These are phyloP conservation scores for Candida jianshihensis DNA, from an alignment of 805 yeast species.

Conservation along the genomic window DNA sequence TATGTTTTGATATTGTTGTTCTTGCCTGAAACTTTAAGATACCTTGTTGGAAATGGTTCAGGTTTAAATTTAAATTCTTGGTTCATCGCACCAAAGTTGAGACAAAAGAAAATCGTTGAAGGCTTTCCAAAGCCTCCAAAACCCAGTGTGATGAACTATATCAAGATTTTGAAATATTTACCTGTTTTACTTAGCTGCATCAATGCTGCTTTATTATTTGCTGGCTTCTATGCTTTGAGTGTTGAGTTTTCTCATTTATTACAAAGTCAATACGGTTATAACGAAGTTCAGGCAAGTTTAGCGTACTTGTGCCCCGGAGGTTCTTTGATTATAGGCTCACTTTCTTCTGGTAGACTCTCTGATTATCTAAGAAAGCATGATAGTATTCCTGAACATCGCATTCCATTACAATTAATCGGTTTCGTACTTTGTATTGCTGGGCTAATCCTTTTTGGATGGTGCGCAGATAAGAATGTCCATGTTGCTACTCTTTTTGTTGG, in stretches of 20 bases:
- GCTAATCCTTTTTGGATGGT: constrained; percentile 47
- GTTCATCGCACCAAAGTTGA: constrained; percentile 25
- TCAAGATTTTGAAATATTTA: constrained; percentile 29
- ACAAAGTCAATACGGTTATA: constrained; percentile 30
- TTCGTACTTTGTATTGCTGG: constrained; percentile 36
- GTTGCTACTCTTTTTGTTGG: constrained; percentile 35
- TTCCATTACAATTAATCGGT: constrained; percentile 38
- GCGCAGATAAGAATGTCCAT: constrained; percentile 32
- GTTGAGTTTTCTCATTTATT: constrained; percentile 41
- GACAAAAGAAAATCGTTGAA: constrained; percentile 20
- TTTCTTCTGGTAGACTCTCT: constrained; percentile 41
- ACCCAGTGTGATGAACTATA: constrained; percentile 32
- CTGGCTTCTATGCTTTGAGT: constrained; percentile 46
- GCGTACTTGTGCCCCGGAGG: constrained; percentile 48
- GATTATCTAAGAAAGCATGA: constrained; percentile 29
- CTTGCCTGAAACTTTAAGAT: constrained; percentile 76
- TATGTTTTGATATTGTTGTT: constrained; percentile 43
- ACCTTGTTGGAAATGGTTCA: constrained; percentile 50
- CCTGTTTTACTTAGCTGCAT: constrained; percentile 41
- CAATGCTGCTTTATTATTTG: constrained; percentile 44
- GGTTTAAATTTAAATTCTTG: constrained; percentile 13
- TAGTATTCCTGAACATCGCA: constrained; percentile 41
- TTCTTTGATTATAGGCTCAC: constrained; percentile 41
- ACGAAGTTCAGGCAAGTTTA: constrained; percentile 31
- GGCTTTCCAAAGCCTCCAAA: constrained; percentile 40